Conservation (phyloP, 495 filamentous ascomycete genomes). For the Hypoxylon trugodes region DNA sequence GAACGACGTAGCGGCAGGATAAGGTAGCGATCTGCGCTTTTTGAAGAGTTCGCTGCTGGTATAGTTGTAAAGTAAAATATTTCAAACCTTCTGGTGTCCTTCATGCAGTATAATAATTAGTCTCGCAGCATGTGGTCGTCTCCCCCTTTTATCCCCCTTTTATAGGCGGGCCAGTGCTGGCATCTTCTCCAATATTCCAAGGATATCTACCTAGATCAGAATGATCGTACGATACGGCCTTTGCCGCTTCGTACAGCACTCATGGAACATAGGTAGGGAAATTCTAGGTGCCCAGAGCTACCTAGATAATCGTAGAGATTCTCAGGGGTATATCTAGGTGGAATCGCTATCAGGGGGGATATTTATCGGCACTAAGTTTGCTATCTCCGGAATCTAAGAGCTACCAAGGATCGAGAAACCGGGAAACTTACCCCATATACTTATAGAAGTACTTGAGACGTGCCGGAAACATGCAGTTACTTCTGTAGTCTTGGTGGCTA, state of each 20-base stretch:
- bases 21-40: no score
- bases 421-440: conserved; percentile 15
- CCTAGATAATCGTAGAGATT: neutral
- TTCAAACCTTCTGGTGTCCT: no score
- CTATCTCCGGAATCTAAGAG: neutral
- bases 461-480: conserved; percentile 7
- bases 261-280: no score
- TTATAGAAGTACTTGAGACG: conserved; percentile 20
- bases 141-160: no score
- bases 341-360: neutral
- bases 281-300: neutral
- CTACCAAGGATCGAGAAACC: neutral
- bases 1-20: no score
- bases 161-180: neutral
- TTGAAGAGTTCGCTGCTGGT: no score
- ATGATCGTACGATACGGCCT: conserved; percentile 30
- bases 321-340: neutral
- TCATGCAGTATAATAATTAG: no score
- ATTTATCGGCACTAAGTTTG: neutral
- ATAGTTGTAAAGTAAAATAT: no score
- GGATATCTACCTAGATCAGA: neutral
- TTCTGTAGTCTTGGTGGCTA: conserved; percentile 15
- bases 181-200: conserved; percentile 6
- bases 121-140: neutral
- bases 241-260: neutral